Base-by-base conservation (phyloP, 805 yeast species). In the Starmerella scarabaei region DNA sequence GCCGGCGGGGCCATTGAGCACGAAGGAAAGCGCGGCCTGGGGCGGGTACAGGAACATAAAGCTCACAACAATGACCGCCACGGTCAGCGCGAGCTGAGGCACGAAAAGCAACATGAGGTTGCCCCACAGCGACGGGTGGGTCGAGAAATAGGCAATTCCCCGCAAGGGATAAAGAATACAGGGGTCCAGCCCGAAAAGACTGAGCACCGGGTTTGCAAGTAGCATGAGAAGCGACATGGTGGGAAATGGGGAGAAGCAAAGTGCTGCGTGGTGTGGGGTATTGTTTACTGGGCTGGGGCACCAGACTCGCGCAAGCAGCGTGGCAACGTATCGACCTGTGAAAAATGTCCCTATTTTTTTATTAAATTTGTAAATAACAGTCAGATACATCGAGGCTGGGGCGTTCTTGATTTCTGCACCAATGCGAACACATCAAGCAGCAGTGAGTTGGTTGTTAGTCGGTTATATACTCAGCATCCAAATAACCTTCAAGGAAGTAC, bases 1-100 rank as follows among this genome's bases (percentile, higher is more conserved):
- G 1, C 75, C 77, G 11, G 67, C 51, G 0, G 79, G 78, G 2
- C 77, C 77, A 20, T 66, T 57, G 36, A 70, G 53, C 19, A 69
- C 38, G 21, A 65, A 48, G 7, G 66, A 63, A 5, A 69, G 35
- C 7, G 64, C 53, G 1, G 71, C 67, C 36, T 66, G 63, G 1
- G 65, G 47, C 0, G 77, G 77, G 45, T 63, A 69, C n/a, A 68
- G 48, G 14, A 62, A 47, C 9, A 62, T 36, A 42, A 62, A 64
- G 46, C 66, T 53, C 4, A 62, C 33, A 5, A 57, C 16, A 30
- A 63, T 66, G 0, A 69, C 63, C 0, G 59, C 46, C 2, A 60
- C 34, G 15, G 66, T 60, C 1, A 72, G 53, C 3, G 63, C 24
- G 2, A 68, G 40, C 42, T 71, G 72, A 0, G 77, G 77, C 2